Percentiles rank a stretch among this genome's conserved stretches.
These are phyloP conservation scores for Metarhizium brunneum DNA, from an alignment of 2,329 filamentous ascomycete species.

Conservation along the genomic window DNA sequence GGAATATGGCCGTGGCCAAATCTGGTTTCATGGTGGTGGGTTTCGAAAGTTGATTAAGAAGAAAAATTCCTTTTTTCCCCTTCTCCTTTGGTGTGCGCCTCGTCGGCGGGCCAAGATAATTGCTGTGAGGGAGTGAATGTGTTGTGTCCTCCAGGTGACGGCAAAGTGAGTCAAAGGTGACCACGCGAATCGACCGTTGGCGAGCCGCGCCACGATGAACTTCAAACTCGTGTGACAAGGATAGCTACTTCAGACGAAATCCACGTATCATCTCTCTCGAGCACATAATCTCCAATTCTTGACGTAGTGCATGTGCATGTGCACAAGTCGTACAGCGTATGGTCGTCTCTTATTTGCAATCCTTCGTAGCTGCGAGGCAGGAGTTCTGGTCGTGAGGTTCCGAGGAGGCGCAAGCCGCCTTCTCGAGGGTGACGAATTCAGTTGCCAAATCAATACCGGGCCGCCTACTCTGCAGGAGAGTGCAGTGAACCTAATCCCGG, in stretches of 20 bases:
- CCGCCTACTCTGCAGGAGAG: neutral
- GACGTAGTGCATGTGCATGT: conserved; percentile 2
- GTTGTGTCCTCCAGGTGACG: conserved; percentile 8
- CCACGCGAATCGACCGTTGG: neutral
- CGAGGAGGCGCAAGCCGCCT: neutral
- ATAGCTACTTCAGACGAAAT: conserved; percentile 1
- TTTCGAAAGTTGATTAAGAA: neutral
- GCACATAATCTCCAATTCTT: conserved; percentile 1
- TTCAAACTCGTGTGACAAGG: neutral
- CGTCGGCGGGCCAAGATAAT: neutral
- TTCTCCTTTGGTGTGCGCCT: neutral
- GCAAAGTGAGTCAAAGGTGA: conserved; percentile 11
- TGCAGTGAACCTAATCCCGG: neutral
- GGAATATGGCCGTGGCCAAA: neutral
- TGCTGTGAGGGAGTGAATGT: conserved; percentile 2
- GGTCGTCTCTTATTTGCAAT: neutral
- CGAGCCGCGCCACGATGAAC: conserved; percentile 2
- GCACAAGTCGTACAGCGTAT: neutral
- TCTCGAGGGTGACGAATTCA: neutral
- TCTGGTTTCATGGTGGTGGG: neutral
- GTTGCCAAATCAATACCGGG: neutral
- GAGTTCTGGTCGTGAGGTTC: neutral
- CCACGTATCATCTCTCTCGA: neutral
- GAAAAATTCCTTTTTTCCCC: no score
- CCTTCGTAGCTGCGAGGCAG: neutral